phyloP scores from a whole-genome alignment of 495 filamentous ascomycete genomes.

The Talaromyces ruber region DNA sequence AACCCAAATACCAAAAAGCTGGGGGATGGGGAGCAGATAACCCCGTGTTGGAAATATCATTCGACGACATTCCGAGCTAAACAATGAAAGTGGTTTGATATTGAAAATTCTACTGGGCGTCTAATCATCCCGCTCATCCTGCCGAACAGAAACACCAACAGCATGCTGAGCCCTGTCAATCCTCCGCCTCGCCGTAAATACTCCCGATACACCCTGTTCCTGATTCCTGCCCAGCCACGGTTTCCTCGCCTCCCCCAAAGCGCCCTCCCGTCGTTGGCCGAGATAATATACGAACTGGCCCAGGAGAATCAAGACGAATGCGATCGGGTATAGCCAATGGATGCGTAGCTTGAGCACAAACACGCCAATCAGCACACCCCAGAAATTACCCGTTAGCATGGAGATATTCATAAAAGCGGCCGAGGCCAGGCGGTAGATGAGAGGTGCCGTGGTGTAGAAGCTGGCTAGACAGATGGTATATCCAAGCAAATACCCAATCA shows the following conservation, averaged over 20 bases:
- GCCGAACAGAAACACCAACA: background rate
- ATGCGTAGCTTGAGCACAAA: constrained; percentile 72
- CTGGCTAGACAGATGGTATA: constrained; percentile 74
- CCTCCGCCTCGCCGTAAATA: constrained; percentile 83
- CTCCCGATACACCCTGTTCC: constrained; percentile 67
- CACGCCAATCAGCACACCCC: constrained; percentile 87
- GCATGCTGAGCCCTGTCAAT: constrained; percentile 31
- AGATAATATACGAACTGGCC: constrained; percentile 80
- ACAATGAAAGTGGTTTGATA: too few species aligned
- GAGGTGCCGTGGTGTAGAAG: constrained; percentile 82
- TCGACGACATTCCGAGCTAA: too few species aligned
- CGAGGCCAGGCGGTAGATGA: constrained; percentile 77
- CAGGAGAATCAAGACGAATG: constrained; percentile 82
- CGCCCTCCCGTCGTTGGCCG: constrained; percentile 45
- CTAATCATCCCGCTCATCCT: background rate
- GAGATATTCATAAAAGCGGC: constrained; percentile 97
- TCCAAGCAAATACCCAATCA: constrained; percentile 74
- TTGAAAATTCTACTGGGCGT: too few species aligned
- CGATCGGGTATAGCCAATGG: constrained; percentile 90
- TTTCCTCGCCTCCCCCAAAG: constrained; percentile 82
- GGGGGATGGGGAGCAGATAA: too few species aligned
- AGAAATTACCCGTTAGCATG: constrained; percentile 91
- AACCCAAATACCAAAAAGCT: too few species aligned
- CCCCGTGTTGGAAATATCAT: too few species aligned
- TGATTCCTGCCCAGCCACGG: constrained; percentile 89